A percentile compares a stretch with the other conserved stretches of the same genome.
These are phyloP conservation scores for Gelatoporia subvermispora DNA, from an alignment of 768 basidiomycete genomes.

Conservation along the genomic window DNA sequence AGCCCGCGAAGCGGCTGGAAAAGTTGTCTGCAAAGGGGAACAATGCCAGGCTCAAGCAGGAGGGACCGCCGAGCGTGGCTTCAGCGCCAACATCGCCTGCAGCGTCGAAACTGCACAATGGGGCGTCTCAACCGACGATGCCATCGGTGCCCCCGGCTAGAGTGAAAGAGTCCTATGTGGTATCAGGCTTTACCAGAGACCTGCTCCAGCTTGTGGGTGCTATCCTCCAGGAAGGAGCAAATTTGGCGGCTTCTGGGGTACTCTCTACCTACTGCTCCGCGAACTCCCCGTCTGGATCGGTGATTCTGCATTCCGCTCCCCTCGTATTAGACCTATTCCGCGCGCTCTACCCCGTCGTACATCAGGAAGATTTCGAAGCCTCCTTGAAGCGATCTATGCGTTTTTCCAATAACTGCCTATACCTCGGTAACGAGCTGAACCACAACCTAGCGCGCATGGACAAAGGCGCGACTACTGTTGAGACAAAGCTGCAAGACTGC, in stretches of 20 bases:
- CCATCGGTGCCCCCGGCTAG: slow-evolving; percentile 10
- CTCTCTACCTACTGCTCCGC: slow-evolving; percentile 31
- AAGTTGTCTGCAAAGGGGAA: slow-evolving; percentile 53
- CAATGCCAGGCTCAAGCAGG: slow-evolving; percentile 19
- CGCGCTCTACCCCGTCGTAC: slow-evolving; percentile 69
- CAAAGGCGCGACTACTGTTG: slow-evolving; percentile 19
- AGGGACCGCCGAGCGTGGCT: slow-evolving; percentile 15
- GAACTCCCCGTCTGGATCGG: slow-evolving; percentile 19
- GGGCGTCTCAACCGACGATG: background rate
- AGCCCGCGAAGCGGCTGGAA: slow-evolving; percentile 54
- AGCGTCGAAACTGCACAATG: slow-evolving; percentile 14
- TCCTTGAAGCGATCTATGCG: slow-evolving; percentile 58
- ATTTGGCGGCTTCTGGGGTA: slow-evolving; percentile 53
- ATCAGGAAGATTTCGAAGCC: slow-evolving; percentile 39
- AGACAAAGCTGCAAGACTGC: slow-evolving; percentile 49
- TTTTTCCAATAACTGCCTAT: slow-evolving; percentile 79
- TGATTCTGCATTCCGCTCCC: slow-evolving; percentile 57
- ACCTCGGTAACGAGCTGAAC: slow-evolving; percentile 52
- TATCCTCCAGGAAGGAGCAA: slow-evolving; percentile 61
- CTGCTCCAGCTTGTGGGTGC: slow-evolving; percentile 55
- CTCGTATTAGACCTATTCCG: slow-evolving; percentile 75
- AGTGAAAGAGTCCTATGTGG: slow-evolving; percentile 51
- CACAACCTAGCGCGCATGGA: slow-evolving; percentile 24
- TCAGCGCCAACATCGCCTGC: slow-evolving; percentile 16
- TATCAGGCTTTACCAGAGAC: slow-evolving; percentile 52